phyloP scores from a whole-genome alignment of 306 rosid genomes.

The Lablab purpureus region DNA sequence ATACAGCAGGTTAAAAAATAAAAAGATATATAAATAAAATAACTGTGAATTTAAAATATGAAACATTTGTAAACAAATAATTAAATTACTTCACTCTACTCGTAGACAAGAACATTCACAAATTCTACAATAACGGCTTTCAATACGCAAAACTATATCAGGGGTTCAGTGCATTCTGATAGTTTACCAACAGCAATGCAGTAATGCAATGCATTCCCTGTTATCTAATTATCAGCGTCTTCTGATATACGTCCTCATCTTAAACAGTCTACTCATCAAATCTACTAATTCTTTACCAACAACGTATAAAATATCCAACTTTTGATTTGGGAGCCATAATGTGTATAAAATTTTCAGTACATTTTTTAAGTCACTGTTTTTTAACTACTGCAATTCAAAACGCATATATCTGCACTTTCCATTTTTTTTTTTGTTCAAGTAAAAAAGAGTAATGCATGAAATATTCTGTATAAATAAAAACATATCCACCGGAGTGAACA shows the following conservation, averaged over 20 bases:
- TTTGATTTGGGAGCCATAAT: neutral
- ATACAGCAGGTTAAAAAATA: too few relatives aligned
- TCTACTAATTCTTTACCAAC: neutral
- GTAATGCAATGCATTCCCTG: neutral
- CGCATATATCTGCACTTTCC: neutral
- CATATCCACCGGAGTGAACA: slow-evolving; percentile 1
- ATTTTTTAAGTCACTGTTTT: neutral
- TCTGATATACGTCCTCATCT: neutral
- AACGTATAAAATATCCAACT: neutral
- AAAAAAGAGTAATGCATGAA: neutral
- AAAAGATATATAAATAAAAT: neutral
- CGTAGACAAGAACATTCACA: neutral
- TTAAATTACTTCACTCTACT: neutral
- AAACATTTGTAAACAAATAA: neutral
- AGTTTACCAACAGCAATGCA: slow-evolving; percentile 1
- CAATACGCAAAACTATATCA: slow-evolving; percentile 23
- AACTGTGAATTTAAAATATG: neutral
- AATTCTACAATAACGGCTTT: slow-evolving; percentile 6
- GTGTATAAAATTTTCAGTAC: neutral
- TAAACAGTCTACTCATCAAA: neutral
- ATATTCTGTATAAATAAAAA: neutral
- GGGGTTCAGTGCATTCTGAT: slow-evolving; percentile 2
- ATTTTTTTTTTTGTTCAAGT: neutral
- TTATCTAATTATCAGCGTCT: neutral
- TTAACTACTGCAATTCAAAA: neutral